Evolutionary conservation across 495 filamentous ascomycete genomes (phyloP).

Genomic region (Penicillium bialowiezense): DNA sequence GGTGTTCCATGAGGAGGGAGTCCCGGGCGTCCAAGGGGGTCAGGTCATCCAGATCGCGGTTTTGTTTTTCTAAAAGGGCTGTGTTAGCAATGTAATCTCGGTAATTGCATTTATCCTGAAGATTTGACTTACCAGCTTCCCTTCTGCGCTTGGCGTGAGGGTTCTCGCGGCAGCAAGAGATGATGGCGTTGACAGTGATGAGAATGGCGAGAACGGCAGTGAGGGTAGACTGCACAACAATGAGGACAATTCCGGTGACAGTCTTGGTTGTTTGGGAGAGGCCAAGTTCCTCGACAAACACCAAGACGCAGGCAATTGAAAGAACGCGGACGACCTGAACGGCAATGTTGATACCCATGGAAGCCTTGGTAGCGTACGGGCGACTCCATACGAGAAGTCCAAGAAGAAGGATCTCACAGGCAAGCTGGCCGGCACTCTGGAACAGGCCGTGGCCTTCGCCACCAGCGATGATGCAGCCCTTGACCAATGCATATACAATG

Average conservation of each 20-base stretch:
- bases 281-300: constrained; percentile 92
- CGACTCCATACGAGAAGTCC: constrained; percentile 76
- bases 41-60: constrained; percentile 79
- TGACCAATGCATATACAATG: constrained; percentile 91
- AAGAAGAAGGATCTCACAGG: constrained; percentile 72
- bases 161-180: constrained; percentile 79
- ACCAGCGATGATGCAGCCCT: constrained; percentile 82
- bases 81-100: constrained; percentile 11
- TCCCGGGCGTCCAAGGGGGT: constrained; percentile 90
- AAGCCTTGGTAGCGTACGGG: constrained; percentile 79
- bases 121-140: constrained; percentile 67
- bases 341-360: constrained; percentile 89
- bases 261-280: constrained; percentile 95
- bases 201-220: constrained; percentile 84
- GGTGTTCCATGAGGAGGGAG: constrained; percentile 71
- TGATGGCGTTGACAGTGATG: constrained; percentile 85
- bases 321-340: constrained; percentile 94
- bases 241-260: constrained; percentile 82
- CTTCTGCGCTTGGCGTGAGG: constrained; percentile 82
- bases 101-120: not conserved
- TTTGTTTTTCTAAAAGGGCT: constrained; percentile 63
- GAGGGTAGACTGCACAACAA: constrained; percentile 82
- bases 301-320: constrained; percentile 82
- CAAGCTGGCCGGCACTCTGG: constrained; percentile 74
- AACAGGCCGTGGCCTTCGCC: constrained; percentile 81